phyloP scores from a whole-genome alignment of 2,329 filamentous ascomycete genomes.

The Emericellopsis cladophorae region DNA sequence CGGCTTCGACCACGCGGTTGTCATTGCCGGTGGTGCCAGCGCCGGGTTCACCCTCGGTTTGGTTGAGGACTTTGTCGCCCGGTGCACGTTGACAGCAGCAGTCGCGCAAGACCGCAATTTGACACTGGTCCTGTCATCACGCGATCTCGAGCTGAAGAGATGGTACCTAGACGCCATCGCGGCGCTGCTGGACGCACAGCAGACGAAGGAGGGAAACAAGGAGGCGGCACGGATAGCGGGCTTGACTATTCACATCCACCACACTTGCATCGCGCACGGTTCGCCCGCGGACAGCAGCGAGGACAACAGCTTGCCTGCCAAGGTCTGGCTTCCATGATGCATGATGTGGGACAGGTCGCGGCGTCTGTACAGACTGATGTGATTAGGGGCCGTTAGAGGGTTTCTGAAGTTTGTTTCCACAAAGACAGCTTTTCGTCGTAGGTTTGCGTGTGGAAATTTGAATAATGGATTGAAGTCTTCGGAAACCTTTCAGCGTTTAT shows the following conservation, averaged over 20 bases:
- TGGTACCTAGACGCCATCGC: constrained; percentile 4
- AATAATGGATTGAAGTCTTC: no score
- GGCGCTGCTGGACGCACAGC: no score
- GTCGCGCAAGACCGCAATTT: constrained; percentile 1
- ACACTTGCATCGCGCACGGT: not conserved
- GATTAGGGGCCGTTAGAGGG: constrained; percentile 3
- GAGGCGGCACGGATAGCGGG: not conserved
- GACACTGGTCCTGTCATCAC: constrained; percentile 3
- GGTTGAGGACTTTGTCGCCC: constrained; percentile 21
- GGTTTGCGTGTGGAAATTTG: no score
- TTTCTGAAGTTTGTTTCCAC: constrained; percentile 11
- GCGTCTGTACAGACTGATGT: constrained; percentile 9
- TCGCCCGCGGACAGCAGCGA: not conserved
- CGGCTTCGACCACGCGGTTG: constrained; percentile 26
- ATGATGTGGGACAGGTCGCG: constrained; percentile 8
- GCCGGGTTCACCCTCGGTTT: constrained; percentile 37
- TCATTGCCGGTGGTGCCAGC: constrained; percentile 44
- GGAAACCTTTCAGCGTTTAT: no score
- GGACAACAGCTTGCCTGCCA: not conserved
- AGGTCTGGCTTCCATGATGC: constrained; percentile 9
- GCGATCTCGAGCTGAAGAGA: constrained; percentile 1
- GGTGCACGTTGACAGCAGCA: not conserved
- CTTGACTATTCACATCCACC: constrained; percentile 1
- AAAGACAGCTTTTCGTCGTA: constrained; percentile 10
- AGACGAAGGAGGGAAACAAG: constrained; percentile 1